A percentile compares a stretch with the other conserved stretches of the same genome.
These are phyloP conservation scores for Benincasa hispida DNA, from an alignment of 306 rosid species.

Conservation along the genomic window DNA sequence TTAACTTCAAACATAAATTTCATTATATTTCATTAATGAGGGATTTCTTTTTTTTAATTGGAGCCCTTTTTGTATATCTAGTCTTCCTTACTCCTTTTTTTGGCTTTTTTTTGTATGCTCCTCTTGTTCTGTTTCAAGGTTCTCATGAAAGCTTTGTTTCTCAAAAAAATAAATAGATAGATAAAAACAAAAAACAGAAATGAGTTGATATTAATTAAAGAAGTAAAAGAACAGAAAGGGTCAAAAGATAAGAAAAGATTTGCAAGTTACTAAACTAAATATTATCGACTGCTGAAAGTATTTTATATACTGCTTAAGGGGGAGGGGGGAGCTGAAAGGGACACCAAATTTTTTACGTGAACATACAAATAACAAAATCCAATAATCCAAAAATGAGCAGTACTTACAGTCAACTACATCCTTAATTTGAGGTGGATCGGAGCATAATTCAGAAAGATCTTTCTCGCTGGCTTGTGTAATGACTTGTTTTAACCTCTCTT, in stretches of 20 bases:
- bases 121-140: background rate
- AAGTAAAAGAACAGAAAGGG: background rate
- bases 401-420: slow-evolving; percentile 38
- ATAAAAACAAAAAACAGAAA: too few species aligned
- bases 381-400: background rate
- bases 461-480: slow-evolving; percentile 65
- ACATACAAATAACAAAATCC: background rate
- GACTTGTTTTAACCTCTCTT: slow-evolving; percentile 62
- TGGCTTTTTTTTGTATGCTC: background rate
- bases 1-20: background rate
- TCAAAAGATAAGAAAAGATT: background rate
- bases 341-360: background rate
- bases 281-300: background rate
- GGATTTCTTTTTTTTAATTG: background rate
- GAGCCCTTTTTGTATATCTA: background rate
- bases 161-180: too few species aligned
- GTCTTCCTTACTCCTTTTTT: background rate
- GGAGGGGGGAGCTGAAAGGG: too few species aligned
- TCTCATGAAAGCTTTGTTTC: background rate
- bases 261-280: background rate
- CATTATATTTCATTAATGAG: background rate
- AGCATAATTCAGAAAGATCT: slow-evolving; percentile 34
- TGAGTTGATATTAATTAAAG: background rate
- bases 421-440: slow-evolving; percentile 34
- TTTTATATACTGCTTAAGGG: too few species aligned